phyloP scores from a whole-genome alignment of 495 filamentous ascomycete genomes.

The Penicillium arizonense region DNA sequence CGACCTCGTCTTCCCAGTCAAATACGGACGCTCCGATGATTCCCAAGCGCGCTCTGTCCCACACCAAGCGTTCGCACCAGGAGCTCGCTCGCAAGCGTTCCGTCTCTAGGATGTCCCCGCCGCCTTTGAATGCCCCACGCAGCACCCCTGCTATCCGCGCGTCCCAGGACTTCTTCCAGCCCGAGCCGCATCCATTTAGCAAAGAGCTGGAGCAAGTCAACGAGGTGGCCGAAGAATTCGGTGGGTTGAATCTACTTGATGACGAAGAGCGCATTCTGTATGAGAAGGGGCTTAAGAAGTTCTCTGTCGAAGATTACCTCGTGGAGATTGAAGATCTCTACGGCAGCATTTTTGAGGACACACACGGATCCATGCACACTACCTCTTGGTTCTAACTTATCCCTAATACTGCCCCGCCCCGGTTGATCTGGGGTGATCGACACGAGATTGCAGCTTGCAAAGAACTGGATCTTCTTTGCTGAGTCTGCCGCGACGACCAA shows the following conservation, averaged over 20 bases:
- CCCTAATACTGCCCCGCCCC: conserved; percentile 9
- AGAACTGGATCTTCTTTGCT: conserved; percentile 25
- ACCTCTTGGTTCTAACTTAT: conserved; percentile 42
- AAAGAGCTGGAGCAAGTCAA: conserved; percentile 52
- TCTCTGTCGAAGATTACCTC: conserved; percentile 79
- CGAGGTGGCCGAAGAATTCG: conserved; percentile 83
- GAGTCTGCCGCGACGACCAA: conserved; percentile 26
- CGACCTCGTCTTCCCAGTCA: conserved; percentile 39
- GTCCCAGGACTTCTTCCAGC: conserved; percentile 43
- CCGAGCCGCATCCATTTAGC: conserved; percentile 50
- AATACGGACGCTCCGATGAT: conserved; percentile 58
- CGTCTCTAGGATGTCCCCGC: conserved; percentile 46
- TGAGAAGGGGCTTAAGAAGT: conserved; percentile 67
- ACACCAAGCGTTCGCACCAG: conserved; percentile 79
- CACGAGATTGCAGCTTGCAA: conserved; percentile 8
- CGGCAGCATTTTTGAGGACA: conserved; percentile 48
- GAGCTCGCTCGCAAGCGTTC: conserved; percentile 67
- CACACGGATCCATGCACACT: conserved; percentile 35
- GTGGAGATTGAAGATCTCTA: conserved; percentile 74
- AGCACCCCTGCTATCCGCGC: conserved; percentile 36
- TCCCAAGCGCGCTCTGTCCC: conserved; percentile 74
- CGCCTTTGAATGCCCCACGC: conserved; percentile 36
- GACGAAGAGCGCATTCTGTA: conserved; percentile 68
- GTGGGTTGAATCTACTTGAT: conserved; percentile 60
- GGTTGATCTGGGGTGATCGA: conserved; percentile 27